Evolutionary conservation across 345 rosid species (phyloP).

Genomic region (Erysimum cheiranthoides): DNA sequence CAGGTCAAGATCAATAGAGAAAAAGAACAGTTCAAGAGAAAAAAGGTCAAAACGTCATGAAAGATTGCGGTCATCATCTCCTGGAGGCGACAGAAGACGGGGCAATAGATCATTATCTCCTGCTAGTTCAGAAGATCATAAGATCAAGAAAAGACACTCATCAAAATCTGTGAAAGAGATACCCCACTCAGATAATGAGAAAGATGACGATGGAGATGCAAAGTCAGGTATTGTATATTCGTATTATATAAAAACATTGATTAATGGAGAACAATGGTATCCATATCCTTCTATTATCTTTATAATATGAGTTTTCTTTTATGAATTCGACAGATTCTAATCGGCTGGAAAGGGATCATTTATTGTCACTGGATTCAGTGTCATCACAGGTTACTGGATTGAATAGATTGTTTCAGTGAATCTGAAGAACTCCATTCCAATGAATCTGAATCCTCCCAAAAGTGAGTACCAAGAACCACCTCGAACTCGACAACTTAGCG

Average conservation of each 20-base stretch:
- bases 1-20: slow-evolving; percentile 64
- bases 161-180: slow-evolving; percentile 54
- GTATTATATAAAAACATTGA: too few species aligned
- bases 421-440: slow-evolving; percentile 35
- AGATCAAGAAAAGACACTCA: slow-evolving; percentile 51
- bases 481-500: neutral
- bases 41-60: slow-evolving; percentile 55
- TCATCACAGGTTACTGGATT: slow-evolving; percentile 56
- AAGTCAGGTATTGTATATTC: slow-evolving; percentile 8
- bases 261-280: slow-evolving; percentile 6
- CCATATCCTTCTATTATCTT: neutral
- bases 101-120: slow-evolving; percentile 54
- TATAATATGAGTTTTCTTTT: neutral
- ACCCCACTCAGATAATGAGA: slow-evolving; percentile 41
- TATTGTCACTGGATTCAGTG: slow-evolving; percentile 56
- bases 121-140: slow-evolving; percentile 49
- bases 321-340: slow-evolving; percentile 56
- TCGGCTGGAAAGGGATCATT: slow-evolving; percentile 61
- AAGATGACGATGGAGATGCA: slow-evolving; percentile 37
- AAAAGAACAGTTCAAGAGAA: slow-evolving; percentile 51
- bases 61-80: slow-evolving; percentile 56
- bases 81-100: slow-evolving; percentile 49
- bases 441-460: slow-evolving; percentile 30
- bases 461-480: slow-evolving; percentile 37
- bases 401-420: slow-evolving; percentile 1